Evolutionary conservation across 2,329 filamentous ascomycete genomes (phyloP).

Genomic region (Phoma sp.): DNA sequence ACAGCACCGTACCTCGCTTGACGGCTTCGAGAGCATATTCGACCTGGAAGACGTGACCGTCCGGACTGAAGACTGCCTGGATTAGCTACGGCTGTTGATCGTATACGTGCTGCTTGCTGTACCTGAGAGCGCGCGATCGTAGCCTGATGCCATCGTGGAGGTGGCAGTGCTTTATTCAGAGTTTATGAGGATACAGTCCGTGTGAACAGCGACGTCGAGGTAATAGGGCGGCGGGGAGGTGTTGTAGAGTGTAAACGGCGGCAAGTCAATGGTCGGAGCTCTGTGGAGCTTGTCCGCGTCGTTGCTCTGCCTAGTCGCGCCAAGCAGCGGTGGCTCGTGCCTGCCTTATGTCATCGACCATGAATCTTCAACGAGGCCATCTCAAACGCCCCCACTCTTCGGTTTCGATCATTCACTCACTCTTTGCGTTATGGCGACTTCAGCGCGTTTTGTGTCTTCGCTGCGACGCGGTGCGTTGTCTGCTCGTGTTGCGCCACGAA

Average conservation of each 20-base stretch:
- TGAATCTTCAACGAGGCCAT: conserved; percentile 25
- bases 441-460: conserved; percentile 42
- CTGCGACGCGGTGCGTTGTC: conserved; percentile 43
- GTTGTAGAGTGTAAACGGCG: conserved; percentile 29
- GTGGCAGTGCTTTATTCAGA: background rate
- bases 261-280: conserved; percentile 39
- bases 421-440: conserved; percentile 44
- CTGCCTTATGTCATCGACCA: conserved; percentile 36
- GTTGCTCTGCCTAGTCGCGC: conserved; percentile 46
- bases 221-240: conserved; percentile 18
- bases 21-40: conserved; percentile 99
- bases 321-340: conserved; percentile 43
- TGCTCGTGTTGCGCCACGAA: conserved; percentile 30
- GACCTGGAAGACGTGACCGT: conserved; percentile 99
- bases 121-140: conserved; percentile 99
- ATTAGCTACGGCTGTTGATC: conserved; percentile 33
- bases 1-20: conserved; percentile 80
- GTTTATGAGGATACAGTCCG: background rate
- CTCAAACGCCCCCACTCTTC: conserved; percentile 29
- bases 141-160: conserved; percentile 84
- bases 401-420: conserved; percentile 23
- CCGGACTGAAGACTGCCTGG: conserved; percentile 87
- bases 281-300: conserved; percentile 48
- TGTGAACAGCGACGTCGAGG: conserved; percentile 5
- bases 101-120: conserved; percentile 53